Evolutionary conservation across 768 basidiomycete species (phyloP).

Genomic region (Agrocybe chaxingu): DNA sequence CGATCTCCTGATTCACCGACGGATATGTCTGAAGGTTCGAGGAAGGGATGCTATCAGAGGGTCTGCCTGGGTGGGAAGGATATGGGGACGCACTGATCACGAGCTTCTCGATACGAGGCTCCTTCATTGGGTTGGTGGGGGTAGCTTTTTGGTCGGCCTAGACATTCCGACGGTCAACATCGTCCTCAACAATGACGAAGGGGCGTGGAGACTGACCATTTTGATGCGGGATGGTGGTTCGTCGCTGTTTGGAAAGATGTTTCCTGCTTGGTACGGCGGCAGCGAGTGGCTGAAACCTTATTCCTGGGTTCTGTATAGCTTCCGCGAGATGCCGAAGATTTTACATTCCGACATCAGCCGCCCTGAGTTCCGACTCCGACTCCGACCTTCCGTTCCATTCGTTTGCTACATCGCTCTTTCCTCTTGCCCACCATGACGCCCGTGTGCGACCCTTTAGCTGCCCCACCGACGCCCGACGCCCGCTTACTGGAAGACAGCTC

Average conservation of each 20-base stretch:
- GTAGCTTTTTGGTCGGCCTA: slow-evolving; percentile 88
- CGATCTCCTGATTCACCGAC: slow-evolving; percentile 99
- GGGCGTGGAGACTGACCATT: slow-evolving; percentile 32
- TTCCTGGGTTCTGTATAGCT: slow-evolving; percentile 30
- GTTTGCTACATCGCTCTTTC: neutral
- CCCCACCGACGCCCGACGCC: no score
- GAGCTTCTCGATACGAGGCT: slow-evolving; percentile 96
- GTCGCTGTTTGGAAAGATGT: slow-evolving; percentile 28
- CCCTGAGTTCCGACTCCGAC: slow-evolving; percentile 4
- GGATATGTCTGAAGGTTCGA: slow-evolving; percentile 77
- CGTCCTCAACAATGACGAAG: slow-evolving; percentile 1
- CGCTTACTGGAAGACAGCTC: no score
- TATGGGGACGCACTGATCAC: slow-evolving; percentile 85
- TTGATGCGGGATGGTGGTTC: slow-evolving; percentile 34
- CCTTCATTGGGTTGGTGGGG: slow-evolving; percentile 93
- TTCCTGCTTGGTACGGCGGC: slow-evolving; percentile 23
- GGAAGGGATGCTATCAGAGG: slow-evolving; percentile 9
- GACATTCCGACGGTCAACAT: slow-evolving; percentile 10
- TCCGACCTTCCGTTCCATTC: neutral
- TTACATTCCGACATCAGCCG: neutral
- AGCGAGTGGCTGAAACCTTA: slow-evolving; percentile 42
- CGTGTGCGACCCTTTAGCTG: no score
- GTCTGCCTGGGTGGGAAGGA: slow-evolving; percentile 4
- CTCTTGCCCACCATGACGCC: no score
- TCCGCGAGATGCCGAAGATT: slow-evolving; percentile 24